A percentile compares a stretch with the other conserved stretches of the same genome.
These are phyloP conservation scores for Sisymbrium altissimum DNA, from an alignment of 345 rosid species.

Conservation along the genomic window DNA sequence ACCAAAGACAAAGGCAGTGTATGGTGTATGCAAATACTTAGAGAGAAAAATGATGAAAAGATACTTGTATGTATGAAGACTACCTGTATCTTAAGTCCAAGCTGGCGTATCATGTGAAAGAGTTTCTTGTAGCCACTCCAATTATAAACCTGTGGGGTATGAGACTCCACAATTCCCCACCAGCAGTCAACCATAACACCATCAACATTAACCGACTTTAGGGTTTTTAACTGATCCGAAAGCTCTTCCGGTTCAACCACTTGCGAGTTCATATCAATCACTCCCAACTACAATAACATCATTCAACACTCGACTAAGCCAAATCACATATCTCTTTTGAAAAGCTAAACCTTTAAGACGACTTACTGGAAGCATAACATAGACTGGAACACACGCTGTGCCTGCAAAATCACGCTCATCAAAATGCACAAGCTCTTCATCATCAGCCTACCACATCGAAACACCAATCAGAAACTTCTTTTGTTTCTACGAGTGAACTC, in stretches of 20 bases:
- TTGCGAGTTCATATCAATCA: conserved; percentile 66
- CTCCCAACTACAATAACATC: conserved; percentile 53
- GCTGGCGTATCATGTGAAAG: conserved; percentile 70
- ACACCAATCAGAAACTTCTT: too few species aligned
- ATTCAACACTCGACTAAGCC: background rate
- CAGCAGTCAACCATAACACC: conserved; percentile 93
- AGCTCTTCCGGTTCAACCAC: conserved; percentile 70
- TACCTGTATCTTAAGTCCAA: conserved; percentile 86
- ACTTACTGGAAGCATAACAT: conserved; percentile 93
- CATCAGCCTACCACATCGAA: conserved; percentile 27
- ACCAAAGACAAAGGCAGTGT: too few species aligned
- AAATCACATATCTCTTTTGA: background rate
- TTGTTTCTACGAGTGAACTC: background rate
- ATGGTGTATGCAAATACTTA: too few species aligned
- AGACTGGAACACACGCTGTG: conserved; percentile 75
- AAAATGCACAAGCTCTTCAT: conserved; percentile 20
- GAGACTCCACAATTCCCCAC: conserved; percentile 96
- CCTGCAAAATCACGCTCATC: conserved; percentile 82
- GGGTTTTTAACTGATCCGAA: conserved; percentile 51
- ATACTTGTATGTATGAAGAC: too few species aligned
- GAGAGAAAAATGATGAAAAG: too few species aligned
- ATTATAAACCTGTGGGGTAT: conserved; percentile 65
- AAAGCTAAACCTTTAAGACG: background rate
- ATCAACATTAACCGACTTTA: conserved; percentile 76
- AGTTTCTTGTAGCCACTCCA: conserved; percentile 89